Conservation (phyloP, 2,329 filamentous ascomycete species). For the Pseudogymnoascus sp. region DNA sequence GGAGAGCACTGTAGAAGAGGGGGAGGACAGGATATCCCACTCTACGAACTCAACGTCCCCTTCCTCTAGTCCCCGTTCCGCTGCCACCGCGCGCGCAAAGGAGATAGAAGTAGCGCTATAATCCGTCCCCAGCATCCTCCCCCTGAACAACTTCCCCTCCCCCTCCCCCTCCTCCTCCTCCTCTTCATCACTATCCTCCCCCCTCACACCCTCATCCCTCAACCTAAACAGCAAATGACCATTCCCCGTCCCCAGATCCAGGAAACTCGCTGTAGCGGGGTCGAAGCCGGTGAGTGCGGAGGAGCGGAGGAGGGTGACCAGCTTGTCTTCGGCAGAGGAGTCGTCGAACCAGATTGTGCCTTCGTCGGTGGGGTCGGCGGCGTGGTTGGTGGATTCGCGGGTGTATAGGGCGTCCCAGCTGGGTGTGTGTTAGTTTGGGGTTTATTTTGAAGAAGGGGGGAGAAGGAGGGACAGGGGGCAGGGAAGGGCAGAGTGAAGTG, state of each 20-base stretch:
- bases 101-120: slow-evolving; percentile 70
- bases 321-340: slow-evolving; percentile 74
- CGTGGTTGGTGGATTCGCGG: slow-evolving; percentile 62
- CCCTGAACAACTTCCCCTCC: slow-evolving; percentile 44
- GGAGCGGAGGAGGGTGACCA: slow-evolving; percentile 59
- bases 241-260: slow-evolving; percentile 92
- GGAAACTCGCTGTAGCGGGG: slow-evolving; percentile 38
- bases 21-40: slow-evolving; percentile 42
- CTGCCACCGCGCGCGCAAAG: slow-evolving; percentile 59
- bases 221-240: slow-evolving; percentile 84
- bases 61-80: slow-evolving; percentile 26
- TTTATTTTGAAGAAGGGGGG: background rate
- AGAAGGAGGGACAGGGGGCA: background rate
- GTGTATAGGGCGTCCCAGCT: slow-evolving; percentile 74
- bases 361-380: slow-evolving; percentile 63
- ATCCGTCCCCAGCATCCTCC: slow-evolving; percentile 76
- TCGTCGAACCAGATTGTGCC: slow-evolving; percentile 97
- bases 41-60: slow-evolving; percentile 38
- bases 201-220: slow-evolving; percentile 37
- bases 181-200: slow-evolving; percentile 25
- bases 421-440: background rate
- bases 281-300: slow-evolving; percentile 14
- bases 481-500: background rate
- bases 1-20: slow-evolving; percentile 26
- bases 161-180: slow-evolving; percentile 27